phyloP scores from a whole-genome alignment of 2,329 filamentous ascomycete species.

The Furcasterigmium sp. region DNA sequence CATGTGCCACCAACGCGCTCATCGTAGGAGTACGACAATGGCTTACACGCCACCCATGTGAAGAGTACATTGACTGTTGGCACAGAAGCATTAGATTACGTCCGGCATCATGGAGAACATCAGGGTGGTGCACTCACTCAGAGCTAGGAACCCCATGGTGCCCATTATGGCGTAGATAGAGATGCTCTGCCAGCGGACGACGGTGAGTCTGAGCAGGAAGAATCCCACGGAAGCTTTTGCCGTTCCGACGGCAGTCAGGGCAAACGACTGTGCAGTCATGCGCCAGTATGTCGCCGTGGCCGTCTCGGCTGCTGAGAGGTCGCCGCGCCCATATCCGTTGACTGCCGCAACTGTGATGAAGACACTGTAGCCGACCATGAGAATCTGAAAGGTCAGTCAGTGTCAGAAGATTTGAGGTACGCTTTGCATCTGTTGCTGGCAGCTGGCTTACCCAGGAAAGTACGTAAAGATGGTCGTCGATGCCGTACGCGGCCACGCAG shows the following conservation, averaged over 20 bases:
- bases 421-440: too few species aligned
- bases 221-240: conserved; percentile 32
- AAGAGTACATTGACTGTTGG: background rate
- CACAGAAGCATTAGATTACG: background rate
- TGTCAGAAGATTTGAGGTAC: background rate
- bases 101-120: background rate
- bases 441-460: conserved; percentile 17
- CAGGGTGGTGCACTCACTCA: background rate
- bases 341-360: background rate
- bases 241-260: conserved; percentile 30
- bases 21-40: conserved; percentile 11
- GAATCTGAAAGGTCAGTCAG: background rate
- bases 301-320: conserved; percentile 9
- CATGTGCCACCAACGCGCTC: conserved; percentile 9
- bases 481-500: conserved; percentile 21
- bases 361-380: background rate
- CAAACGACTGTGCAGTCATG: conserved; percentile 27
- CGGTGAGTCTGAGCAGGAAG: conserved; percentile 32
- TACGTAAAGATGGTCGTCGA: conserved; percentile 29
- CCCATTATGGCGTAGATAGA: conserved; percentile 25
- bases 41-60: conserved; percentile 15
- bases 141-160: background rate
- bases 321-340: conserved; percentile 1
- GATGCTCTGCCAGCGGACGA: conserved; percentile 25
- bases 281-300: conserved; percentile 23